Conservation (phyloP, 2,329 filamentous ascomycete genomes). For the Aspergillus uvarum region DNA sequence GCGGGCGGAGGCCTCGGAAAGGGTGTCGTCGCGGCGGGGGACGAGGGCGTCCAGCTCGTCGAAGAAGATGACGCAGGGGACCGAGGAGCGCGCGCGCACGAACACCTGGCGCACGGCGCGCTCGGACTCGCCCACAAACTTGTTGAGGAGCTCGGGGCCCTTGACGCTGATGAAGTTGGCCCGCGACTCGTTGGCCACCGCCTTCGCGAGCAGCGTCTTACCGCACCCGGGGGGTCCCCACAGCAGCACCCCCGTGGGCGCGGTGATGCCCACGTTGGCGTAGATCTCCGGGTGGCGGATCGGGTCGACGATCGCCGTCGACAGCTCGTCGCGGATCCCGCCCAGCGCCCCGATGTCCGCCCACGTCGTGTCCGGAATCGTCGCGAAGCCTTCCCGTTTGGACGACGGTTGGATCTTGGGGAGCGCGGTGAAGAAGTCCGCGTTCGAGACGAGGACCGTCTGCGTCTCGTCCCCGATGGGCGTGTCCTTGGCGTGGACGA, state of each 20-base stretch:
- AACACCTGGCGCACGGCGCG: slow-evolving; percentile 91
- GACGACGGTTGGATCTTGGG: slow-evolving; percentile 75
- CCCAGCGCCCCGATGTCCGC: slow-evolving; percentile 82
- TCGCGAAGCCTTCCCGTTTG: slow-evolving; percentile 91
- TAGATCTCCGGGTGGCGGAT: slow-evolving; percentile 82
- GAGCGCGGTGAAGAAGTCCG: slow-evolving; percentile 72
- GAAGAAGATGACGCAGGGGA: slow-evolving; percentile 96
- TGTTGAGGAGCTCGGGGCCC: slow-evolving; percentile 93
- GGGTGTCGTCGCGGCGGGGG: slow-evolving; percentile 73
- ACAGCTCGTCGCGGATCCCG: slow-evolving; percentile 75
- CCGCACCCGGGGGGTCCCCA: slow-evolving; percentile 97
- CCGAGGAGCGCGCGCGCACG: slow-evolving; percentile 76
- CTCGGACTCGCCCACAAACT: slow-evolving; percentile 96
- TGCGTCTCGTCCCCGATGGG: slow-evolving; percentile 55
- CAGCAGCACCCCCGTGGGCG: slow-evolving; percentile 83
- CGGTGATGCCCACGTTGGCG: slow-evolving; percentile 71
- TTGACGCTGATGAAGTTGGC: slow-evolving; percentile 99
- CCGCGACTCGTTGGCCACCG: slow-evolving; percentile 90
- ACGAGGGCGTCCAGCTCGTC: slow-evolving; percentile 95
- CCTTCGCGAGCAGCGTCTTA: slow-evolving; percentile 94
- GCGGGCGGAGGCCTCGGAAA: slow-evolving; percentile 79
- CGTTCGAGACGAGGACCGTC: slow-evolving; percentile 59
- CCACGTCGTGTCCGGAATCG: slow-evolving; percentile 92
- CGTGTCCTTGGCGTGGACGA: slow-evolving; percentile 54
- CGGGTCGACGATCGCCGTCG: slow-evolving; percentile 82